phyloP scores from a whole-genome alignment of 2,329 filamentous ascomycete species.

The Colletotrichum limetticola region DNA sequence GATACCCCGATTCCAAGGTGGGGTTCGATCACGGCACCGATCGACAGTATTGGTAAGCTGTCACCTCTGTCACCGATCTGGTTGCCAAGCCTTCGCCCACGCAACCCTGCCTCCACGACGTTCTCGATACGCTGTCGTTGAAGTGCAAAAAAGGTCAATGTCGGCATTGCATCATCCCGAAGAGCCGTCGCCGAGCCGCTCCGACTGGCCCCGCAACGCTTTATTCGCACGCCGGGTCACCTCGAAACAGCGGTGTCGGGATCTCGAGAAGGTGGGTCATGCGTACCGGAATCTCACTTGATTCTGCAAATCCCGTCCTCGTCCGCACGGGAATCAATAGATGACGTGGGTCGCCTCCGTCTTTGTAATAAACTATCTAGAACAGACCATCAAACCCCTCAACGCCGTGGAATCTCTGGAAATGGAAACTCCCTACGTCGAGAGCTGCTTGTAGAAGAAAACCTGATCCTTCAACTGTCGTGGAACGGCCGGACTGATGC shows the following conservation, averaged over 20 bases:
- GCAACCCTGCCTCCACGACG: not conserved
- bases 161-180: not conserved
- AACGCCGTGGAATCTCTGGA: conserved; percentile 2
- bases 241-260: not conserved
- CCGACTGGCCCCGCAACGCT: not conserved
- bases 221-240: not conserved
- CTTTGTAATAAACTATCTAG: conserved; percentile 17
- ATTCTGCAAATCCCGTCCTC: conserved; percentile 11
- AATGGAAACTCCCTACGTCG: not conserved
- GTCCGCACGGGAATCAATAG: not conserved
- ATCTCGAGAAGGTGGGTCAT: not conserved
- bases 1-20: not conserved
- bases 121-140: not conserved
- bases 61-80: not conserved
- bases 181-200: not conserved
- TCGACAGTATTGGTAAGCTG: conserved; percentile 7
- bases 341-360: conserved; percentile 17
- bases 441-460: conserved; percentile 70
- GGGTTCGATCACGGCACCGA: conserved; percentile 8
- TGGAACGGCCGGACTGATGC: conserved; percentile 53
- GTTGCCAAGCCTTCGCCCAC: not conserved
- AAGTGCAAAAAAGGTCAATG: not conserved
- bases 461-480: conserved; percentile 61
- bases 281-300: not conserved
- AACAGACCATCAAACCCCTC: not conserved